A percentile compares a stretch with the other conserved stretches of the same genome.
These are phyloP conservation scores for Hyaloscypha finlandica DNA, from an alignment of 495 filamentous ascomycete species.

Conservation along the genomic window DNA sequence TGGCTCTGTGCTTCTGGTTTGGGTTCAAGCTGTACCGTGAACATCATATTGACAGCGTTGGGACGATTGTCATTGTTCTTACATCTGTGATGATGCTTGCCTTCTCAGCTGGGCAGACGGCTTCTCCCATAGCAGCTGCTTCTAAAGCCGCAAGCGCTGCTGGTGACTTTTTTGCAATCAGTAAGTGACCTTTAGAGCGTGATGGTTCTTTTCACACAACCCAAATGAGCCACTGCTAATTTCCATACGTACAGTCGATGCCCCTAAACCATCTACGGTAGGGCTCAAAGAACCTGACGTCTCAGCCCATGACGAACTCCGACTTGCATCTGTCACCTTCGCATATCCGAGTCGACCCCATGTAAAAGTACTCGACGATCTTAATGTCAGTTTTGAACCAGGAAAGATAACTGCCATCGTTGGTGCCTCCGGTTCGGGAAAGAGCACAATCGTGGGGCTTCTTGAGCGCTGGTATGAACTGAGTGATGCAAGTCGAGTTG, in stretches of 20 bases:
- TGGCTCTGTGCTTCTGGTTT: constrained; percentile 66
- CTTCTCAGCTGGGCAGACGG: constrained; percentile 18
- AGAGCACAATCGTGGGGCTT: constrained; percentile 87
- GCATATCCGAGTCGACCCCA: background rate
- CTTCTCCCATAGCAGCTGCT: constrained; percentile 60
- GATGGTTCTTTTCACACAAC: background rate
- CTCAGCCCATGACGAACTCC: background rate
- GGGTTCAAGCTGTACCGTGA: constrained; percentile 53
- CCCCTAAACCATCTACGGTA: background rate
- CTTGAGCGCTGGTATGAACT: constrained; percentile 24
- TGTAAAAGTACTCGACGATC: background rate
- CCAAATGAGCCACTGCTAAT: background rate
- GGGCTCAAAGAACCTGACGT: background rate
- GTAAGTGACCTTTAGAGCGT: too few species aligned
- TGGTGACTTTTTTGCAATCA: constrained; percentile 18
- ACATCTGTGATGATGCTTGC: constrained; percentile 31
- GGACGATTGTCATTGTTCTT: constrained; percentile 36
- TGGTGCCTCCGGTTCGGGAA: constrained; percentile 80
- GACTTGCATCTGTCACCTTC: background rate
- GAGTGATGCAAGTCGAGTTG: too few species aligned
- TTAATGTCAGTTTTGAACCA: constrained; percentile 49
- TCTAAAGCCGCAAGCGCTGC: constrained; percentile 56
- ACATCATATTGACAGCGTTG: constrained; percentile 38
- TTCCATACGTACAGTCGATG: constrained; percentile 19
- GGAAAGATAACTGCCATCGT: constrained; percentile 86